A percentile compares a stretch with the other conserved stretches of the same genome.
Conservation (phyloP, 75 land plant genomes). For the Cryptomeria japonica region DNA sequence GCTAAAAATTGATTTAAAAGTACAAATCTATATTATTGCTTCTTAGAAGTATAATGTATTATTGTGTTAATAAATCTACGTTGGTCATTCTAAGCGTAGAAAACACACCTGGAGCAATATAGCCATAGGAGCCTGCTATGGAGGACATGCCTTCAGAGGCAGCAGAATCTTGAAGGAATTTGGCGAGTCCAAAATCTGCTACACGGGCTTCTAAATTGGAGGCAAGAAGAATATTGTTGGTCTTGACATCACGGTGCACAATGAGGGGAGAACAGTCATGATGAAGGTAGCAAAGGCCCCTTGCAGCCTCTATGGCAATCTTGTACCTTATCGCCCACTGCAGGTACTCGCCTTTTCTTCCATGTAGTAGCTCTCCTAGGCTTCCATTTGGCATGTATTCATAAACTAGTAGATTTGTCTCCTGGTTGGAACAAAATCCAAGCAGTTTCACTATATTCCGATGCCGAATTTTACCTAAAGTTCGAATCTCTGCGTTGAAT, state of each 20-base stretch:
- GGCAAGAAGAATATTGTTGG: conserved; percentile 80
- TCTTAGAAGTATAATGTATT: too few relatives aligned
- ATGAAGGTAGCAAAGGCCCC: conserved; percentile 77
- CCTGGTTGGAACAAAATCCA: conserved; percentile 69
- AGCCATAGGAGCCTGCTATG: conserved; percentile 91
- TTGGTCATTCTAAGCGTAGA: background rate
- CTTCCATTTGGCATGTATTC: conserved; percentile 96
- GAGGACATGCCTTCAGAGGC: conserved; percentile 79
- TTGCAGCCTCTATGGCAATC: conserved; percentile 83
- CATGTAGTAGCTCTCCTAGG: conserved; percentile 81
- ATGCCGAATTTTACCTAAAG: conserved; percentile 81
- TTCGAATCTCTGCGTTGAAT: conserved; percentile 81
- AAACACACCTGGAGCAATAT: conserved; percentile 83
- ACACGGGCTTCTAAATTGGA: conserved; percentile 66
- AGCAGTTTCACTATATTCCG: conserved; percentile 78
- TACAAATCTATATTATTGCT: too few relatives aligned
- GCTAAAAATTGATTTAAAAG: too few relatives aligned
- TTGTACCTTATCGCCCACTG: conserved; percentile 61
- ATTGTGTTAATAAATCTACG: too few relatives aligned
- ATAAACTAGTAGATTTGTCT: conserved; percentile 75
- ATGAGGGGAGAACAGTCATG: conserved; percentile 80
- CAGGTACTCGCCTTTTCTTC: conserved; percentile 32
- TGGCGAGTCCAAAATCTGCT: conserved; percentile 89
- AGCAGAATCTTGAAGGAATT: conserved; percentile 48
- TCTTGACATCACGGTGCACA: conserved; percentile 83